phyloP scores from a whole-genome alignment of 495 filamentous ascomycete species.

The Clavariopsis aquatica region DNA sequence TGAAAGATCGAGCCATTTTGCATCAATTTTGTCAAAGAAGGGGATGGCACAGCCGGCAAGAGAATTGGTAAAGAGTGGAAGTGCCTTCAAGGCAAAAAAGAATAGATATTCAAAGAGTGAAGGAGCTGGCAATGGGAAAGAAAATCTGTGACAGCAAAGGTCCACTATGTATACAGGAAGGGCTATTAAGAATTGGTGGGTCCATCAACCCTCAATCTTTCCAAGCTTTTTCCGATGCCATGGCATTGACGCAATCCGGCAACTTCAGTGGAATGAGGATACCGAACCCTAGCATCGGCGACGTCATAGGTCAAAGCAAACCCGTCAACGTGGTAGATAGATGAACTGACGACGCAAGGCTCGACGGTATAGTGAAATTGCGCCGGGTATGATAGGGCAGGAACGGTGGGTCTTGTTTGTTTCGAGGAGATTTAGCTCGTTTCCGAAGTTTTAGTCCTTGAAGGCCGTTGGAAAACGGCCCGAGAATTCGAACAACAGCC shows the following conservation, averaged over 20 bases:
- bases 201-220: constrained; percentile 15
- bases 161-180: background rate
- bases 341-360: constrained; percentile 9
- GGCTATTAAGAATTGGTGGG: background rate
- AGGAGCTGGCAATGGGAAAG: background rate
- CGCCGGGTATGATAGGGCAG: constrained; percentile 4
- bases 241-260: background rate
- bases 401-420: background rate
- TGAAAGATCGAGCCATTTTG: constrained; percentile 20
- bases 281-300: background rate
- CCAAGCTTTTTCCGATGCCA: background rate
- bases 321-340: constrained; percentile 14
- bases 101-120: constrained; percentile 14
- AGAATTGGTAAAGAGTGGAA: constrained; percentile 6
- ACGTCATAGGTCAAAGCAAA: constrained; percentile 12
- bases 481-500: constrained; percentile 1
- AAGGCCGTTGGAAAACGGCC: constrained; percentile 19
- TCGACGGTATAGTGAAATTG: constrained; percentile 8
- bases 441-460: constrained; percentile 2
- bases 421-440: constrained; percentile 7
- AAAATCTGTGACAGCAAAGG: background rate
- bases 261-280: background rate
- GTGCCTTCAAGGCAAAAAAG: constrained; percentile 30
- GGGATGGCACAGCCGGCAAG: constrained; percentile 9
- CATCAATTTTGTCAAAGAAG: background rate